Base-by-base conservation (phyloP, 768 basidiomycete genomes). In the Trametes villosa region DNA sequence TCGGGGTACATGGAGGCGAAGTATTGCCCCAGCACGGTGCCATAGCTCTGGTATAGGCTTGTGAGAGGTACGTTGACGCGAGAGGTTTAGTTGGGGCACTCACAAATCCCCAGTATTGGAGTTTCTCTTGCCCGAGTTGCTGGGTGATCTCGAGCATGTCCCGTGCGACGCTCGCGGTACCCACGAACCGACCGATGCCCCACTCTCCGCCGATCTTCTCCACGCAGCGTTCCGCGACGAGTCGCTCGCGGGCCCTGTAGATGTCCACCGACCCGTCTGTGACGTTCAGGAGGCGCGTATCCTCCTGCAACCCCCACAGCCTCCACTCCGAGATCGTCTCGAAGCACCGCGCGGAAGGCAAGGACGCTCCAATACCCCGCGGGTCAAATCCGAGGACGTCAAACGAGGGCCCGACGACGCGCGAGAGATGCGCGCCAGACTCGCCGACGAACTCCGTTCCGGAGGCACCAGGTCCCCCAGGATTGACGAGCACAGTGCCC, bases 1-100 rank as follows among this genome's bases (percentile, higher is more conserved):
- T 74, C 68, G 12, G 74, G 74, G 60, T 70, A 75, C 65, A 74
- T 72, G 2, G 74, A 63, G 2, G 72, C 59, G 55, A 68, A 75
- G 50, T 67, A 64, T 41, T 67, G 65, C 9, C 72, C 72, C 18
- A 54, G 53, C 24, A 63, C 22, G 15, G 63, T 58, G 2, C 61
- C 61, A 36, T 67, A 67, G 46, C 65, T 67, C 65, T 67, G 42
- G n/a, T n/a, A n/a, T n/a, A n/a, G n/a, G n/a, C n/a, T n/a, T 6
- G 7, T 20, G 13, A 4, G n/a, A 13, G 2, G 33, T 56, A 7
- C 33, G 36, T 18, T 5, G 24, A 11, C 9, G 6, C 6, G 15
- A 2, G 7, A 15, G 56, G 45, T 2, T 18, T 9, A 22, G 7
- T 1, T 12, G n/a, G 6, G 30, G 5, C 18, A 57, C 65, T 59